phyloP scores from a whole-genome alignment of 345 rosid genomes.

The Cochlearia excelsa region DNA sequence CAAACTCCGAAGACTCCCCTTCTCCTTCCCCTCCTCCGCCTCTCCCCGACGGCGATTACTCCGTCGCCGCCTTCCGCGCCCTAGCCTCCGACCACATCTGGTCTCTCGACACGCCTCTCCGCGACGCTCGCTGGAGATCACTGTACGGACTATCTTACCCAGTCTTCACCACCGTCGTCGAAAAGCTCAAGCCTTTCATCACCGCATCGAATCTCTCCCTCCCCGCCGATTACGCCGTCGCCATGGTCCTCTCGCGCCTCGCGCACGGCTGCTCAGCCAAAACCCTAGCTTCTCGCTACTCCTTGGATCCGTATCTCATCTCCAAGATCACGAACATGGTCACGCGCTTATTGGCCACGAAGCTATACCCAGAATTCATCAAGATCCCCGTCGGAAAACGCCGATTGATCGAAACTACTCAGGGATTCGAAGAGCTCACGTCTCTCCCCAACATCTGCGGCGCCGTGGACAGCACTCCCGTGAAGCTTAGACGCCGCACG shows the following conservation, averaged over 20 bases:
- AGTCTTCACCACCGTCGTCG: slow-evolving; percentile 86
- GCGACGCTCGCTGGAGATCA: slow-evolving; percentile 91
- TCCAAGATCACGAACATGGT: slow-evolving; percentile 97
- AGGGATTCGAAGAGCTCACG: slow-evolving; percentile 82
- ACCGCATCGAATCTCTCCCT: slow-evolving; percentile 86
- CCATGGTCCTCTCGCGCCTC: slow-evolving; percentile 89
- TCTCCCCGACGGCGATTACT: slow-evolving; percentile 55
- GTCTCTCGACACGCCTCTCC: slow-evolving; percentile 69
- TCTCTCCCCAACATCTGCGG: slow-evolving; percentile 94
- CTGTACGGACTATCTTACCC: slow-evolving; percentile 85
- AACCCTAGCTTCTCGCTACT: slow-evolving; percentile 65
- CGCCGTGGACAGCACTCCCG: slow-evolving; percentile 77
- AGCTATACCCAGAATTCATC: slow-evolving; percentile 86
- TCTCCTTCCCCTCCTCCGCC: slow-evolving; percentile 51
- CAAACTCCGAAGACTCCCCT: slow-evolving; percentile 33
- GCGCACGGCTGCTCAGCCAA: slow-evolving; percentile 77
- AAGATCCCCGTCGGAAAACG: slow-evolving; percentile 86
- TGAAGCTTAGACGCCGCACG: slow-evolving; percentile 52
- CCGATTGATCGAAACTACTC: slow-evolving; percentile 77
- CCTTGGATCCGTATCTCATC: slow-evolving; percentile 81
- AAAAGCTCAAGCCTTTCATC: slow-evolving; percentile 80
- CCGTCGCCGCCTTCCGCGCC: slow-evolving; percentile 84
- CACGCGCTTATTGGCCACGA: slow-evolving; percentile 80
- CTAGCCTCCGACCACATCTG: slow-evolving; percentile 89
- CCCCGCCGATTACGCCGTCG: slow-evolving; percentile 93